Base-by-base conservation (phyloP, 1,139 yeast genomes). In the Candida buenavistaensis region DNA sequence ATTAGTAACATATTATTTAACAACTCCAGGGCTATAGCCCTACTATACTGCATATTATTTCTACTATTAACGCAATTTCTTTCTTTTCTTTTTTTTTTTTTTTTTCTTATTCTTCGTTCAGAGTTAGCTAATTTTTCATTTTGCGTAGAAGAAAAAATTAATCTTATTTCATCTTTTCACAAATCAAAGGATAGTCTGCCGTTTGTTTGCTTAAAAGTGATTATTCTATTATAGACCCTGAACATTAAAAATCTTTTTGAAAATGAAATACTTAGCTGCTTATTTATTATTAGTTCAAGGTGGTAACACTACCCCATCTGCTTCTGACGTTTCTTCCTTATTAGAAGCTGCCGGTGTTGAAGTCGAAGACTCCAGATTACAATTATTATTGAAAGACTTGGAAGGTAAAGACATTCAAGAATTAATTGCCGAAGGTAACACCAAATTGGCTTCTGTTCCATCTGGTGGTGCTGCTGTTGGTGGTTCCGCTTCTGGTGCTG, bases 251-350 rank as follows among this genome's bases (percentile, higher is more conserved):
- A n/a, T n/a, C n/a, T n/a, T n/a, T n/a, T n/a, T 30, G 40, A 46
- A 43, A 57, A 64, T 84, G 94, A 84, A 82, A 80, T 84, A 84
- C 79, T 78, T 84, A 73, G 92, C 94, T 74, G 90, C 94, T 72
- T 84, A 84, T 79, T 78, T 84, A 70, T 79, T 83, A 71, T 80
- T 84, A 70, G 84, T 78, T 71, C 85, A 84, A 68, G 86, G 90
- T 68, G 92, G 92, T 67, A 82, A 81, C 78, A 65, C 83, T 56
- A 52, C 84, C 57, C 90, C 92, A 72, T 69, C 86, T 51, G 81
- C 87, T 55, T 72, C 79, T 54, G 85, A 82, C 64, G 75, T 84
- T 69, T 63, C 82, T 64, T 64, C 79, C 50, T 81, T 84, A 57
- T 75, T 84, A 64, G 78, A 80, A 59, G 68, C 90, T 41, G 90